phyloP scores from a whole-genome alignment of 106 monocot genomes.

The Cymbidium sinense region DNA sequence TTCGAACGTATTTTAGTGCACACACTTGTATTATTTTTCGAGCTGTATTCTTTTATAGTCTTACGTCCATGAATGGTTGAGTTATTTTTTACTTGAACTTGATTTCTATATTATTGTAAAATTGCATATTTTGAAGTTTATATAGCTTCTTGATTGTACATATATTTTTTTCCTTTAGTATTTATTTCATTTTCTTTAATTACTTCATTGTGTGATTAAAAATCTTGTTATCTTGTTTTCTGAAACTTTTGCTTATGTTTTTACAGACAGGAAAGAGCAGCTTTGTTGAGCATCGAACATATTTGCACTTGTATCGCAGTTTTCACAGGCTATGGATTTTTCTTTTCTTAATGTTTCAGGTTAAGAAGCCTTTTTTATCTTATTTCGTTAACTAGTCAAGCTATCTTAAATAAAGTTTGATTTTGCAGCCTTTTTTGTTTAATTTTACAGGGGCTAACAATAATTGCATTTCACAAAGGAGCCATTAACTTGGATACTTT shows the following conservation, averaged over 20 bases:
- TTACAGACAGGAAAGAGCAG: constrained; percentile 81
- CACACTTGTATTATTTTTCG: neutral
- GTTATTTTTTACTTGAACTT: neutral
- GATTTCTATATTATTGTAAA: neutral
- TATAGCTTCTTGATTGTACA: neutral
- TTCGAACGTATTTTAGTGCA: neutral
- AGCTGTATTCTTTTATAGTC: neutral
- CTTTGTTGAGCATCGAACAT: constrained; percentile 98
- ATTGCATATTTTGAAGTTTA: neutral
- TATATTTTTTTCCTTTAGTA: neutral
- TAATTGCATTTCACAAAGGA: constrained; percentile 76
- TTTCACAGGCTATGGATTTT: constrained; percentile 98
- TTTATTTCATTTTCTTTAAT: neutral
- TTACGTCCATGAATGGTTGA: neutral
- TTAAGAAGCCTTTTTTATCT: constrained; percentile 2
- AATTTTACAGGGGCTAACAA: constrained; percentile 55
- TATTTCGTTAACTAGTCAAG: neutral
- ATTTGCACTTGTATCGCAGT: constrained; percentile 88
- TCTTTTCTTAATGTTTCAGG: constrained; percentile 95
- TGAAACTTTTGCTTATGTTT: neutral
- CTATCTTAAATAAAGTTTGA: neutral
- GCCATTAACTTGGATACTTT: constrained; percentile 68
- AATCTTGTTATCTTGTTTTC: neutral
- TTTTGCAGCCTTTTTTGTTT: neutral
- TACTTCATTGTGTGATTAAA: neutral